Conservation (phyloP, 2,329 filamentous ascomycete species). For the Fusarium coffeatum region DNA sequence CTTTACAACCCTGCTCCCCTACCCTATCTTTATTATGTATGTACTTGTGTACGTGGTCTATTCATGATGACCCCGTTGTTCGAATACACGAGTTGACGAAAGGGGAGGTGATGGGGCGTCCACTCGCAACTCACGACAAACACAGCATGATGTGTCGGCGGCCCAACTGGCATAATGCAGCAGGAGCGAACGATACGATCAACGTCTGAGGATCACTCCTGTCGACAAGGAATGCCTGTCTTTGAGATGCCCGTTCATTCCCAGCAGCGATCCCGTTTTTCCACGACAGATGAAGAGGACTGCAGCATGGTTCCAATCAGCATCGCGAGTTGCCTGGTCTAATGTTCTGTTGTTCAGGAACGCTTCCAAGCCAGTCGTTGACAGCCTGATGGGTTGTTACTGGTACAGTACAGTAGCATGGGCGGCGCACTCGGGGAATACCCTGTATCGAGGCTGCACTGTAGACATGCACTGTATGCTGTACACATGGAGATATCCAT, state of each 20-base stretch:
- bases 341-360: constrained; percentile 22
- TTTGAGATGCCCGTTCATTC: constrained; percentile 25
- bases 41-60: not conserved
- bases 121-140: constrained; percentile 38
- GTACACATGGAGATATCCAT: constrained; percentile 9
- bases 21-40: not conserved
- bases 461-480: constrained; percentile 32
- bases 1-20: constrained; percentile 21
- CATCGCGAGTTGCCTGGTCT: constrained; percentile 15
- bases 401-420: constrained; percentile 2
- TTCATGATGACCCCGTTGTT: constrained; percentile 25
- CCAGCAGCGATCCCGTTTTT: constrained; percentile 28
- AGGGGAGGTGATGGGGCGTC: constrained; percentile 41
- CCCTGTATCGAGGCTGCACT: constrained; percentile 28
- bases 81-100: constrained; percentile 22
- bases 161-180: constrained; percentile 32
- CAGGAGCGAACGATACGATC: constrained; percentile 40
- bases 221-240: constrained; percentile 43
- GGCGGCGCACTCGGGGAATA: constrained; percentile 28
- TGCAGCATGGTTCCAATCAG: constrained; percentile 39
- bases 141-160: constrained; percentile 36
- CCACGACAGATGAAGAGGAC: constrained; percentile 45
- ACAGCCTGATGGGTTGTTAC: constrained; percentile 4
- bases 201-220: constrained; percentile 36
- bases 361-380: constrained; percentile 34